Evolutionary conservation across 2,329 filamentous ascomycete species (phyloP).

Genomic region (Chrysoporthe cubensis): DNA sequence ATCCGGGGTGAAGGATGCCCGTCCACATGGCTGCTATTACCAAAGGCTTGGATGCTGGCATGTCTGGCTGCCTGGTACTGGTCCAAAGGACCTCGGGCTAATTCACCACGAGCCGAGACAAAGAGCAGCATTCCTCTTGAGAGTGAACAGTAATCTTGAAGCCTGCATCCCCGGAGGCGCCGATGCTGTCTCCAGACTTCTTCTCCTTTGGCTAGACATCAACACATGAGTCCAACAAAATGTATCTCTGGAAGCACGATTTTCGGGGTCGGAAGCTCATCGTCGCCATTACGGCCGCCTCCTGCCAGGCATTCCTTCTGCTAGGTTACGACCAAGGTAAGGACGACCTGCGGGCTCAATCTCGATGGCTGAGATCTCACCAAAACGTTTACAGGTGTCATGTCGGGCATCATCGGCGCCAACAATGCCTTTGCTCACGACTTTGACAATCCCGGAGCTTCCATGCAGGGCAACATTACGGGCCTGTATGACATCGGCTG

Average conservation of each 20-base stretch:
- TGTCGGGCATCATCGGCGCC: constrained; percentile 41
- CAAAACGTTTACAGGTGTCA: constrained; percentile 35
- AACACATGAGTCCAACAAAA: not conserved
- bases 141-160: not conserved
- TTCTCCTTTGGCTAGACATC: not conserved
- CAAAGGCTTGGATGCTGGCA: not conserved
- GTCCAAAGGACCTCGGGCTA: not conserved
- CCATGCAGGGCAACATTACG: constrained; percentile 43
- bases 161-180: not conserved
- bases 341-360: not conserved
- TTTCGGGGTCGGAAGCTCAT: constrained; percentile 29
- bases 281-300: constrained; percentile 40
- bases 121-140: not conserved
- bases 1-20: not conserved
- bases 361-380: not conserved
- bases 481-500: constrained; percentile 42
- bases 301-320: constrained; percentile 43
- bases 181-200: not conserved
- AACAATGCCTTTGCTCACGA: constrained; percentile 45
- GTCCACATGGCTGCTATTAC: not conserved
- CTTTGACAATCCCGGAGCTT: constrained; percentile 42
- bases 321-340: constrained; percentile 40
- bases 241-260: constrained; percentile 30
- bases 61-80: not conserved
- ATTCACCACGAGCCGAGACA: not conserved